Evolutionary conservation across 495 filamentous ascomycete species (phyloP).

Genomic region (Cetradonia linearis): DNA sequence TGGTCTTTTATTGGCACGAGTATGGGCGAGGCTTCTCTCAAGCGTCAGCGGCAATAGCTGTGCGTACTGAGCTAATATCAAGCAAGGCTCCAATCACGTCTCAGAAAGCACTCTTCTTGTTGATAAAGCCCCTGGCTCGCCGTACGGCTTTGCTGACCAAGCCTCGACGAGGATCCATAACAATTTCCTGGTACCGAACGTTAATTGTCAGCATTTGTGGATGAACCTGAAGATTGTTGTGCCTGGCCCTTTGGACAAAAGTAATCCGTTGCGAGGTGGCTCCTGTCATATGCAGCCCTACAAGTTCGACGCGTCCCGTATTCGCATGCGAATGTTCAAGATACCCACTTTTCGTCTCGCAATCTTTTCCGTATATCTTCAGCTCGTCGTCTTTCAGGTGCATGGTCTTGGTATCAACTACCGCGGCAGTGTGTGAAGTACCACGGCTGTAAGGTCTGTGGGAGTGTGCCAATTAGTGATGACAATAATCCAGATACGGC

Average conservation of each 20-base stretch:
- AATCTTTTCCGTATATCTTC: background rate
- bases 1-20: constrained; percentile 11
- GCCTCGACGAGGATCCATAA: background rate
- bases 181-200: constrained; percentile 3
- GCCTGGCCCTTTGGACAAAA: background rate
- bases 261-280: background rate
- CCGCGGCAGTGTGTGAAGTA: constrained; percentile 6
- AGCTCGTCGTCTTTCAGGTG: background rate
- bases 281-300: constrained; percentile 3
- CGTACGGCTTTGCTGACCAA: background rate
- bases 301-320: background rate
- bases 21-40: constrained; percentile 10
- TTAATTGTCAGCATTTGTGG: background rate
- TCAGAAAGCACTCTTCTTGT: background rate
- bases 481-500: constrained; percentile 13
- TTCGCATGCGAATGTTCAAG: background rate
- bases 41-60: constrained; percentile 17
- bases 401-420: constrained; percentile 17
- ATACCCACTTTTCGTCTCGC: background rate
- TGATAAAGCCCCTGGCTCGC: constrained; percentile 1
- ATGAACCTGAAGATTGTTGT: background rate
- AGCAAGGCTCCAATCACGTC: constrained; percentile 3
- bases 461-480: constrained; percentile 12
- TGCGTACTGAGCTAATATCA: background rate
- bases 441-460: constrained; percentile 19